phyloP scores from a whole-genome alignment of 1,284 basidiomycete species.

The Ganoderma leucocontextum region DNA sequence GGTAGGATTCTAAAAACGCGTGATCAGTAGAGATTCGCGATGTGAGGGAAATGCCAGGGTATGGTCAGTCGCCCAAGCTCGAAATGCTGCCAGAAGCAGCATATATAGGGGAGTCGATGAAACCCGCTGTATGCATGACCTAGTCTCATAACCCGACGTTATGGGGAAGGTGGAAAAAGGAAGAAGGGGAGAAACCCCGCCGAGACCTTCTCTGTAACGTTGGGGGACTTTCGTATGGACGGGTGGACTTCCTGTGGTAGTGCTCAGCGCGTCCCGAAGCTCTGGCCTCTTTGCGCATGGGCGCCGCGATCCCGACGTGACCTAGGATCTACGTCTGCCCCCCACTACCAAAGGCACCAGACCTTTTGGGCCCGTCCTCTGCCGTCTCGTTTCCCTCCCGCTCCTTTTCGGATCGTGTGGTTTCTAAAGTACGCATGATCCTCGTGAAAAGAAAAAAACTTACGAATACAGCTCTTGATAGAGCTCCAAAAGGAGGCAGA shows the following conservation, averaged over 20 bases:
- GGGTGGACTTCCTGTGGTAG: not conserved
- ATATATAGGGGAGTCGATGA: not conserved
- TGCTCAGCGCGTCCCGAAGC: not conserved
- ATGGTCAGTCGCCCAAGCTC: not conserved
- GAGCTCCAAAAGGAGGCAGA: constrained; percentile 69
- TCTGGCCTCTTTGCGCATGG: too few relatives aligned
- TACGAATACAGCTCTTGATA: constrained; percentile 83
- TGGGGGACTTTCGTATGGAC: not conserved
- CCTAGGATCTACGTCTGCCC: not conserved
- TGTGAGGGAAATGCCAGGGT: not conserved
- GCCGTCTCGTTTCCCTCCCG: not conserved
- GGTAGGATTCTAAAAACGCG: constrained; percentile 50
- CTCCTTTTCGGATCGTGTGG: not conserved
- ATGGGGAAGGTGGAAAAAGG: not conserved
- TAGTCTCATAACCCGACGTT: not conserved
- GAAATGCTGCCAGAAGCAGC: not conserved
- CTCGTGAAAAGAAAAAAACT: constrained; percentile 42
- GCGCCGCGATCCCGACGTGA: not conserved
- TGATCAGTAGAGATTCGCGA: not conserved
- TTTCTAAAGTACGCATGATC: not conserved
- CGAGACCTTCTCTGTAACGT: not conserved
- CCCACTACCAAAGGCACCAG: not conserved
- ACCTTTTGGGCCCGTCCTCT: not conserved
- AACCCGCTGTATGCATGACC: not conserved
- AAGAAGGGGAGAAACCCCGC: not conserved